Evolutionary conservation across 768 basidiomycete species (phyloP), one percentile per base, ranked within the genome.

Genomic region (Mycena vitilis): DNA sequence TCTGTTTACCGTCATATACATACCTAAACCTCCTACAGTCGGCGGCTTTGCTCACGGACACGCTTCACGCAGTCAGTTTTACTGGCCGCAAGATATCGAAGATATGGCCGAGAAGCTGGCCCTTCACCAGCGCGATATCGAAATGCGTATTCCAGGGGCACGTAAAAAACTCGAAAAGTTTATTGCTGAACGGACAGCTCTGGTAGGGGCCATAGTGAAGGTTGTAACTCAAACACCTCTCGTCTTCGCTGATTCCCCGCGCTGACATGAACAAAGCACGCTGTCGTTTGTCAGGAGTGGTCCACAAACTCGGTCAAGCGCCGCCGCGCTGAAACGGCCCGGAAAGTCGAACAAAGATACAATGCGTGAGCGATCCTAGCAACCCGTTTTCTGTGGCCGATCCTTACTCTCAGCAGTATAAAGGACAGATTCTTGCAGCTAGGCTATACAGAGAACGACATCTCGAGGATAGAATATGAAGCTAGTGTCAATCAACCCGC

Each of bases 11-110:
- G 20, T 5, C 25, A 20, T 12, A 25, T n/a, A 36, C 16, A 25
- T 0, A 37, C 61, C 67, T 4, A 67, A n/a, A 30, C 42, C 18
- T 18, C 30, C 23, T 30, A n/a, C 66, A 81, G 80, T 76, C 37
- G 75, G 77, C 30, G 78, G 76, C 13, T 76, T 77, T 75, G 37
- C 75, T 5, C 75, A 77, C 65, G 75, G 76, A 1, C 67, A 75
- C 54, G 53, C 70, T 7, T 75, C 74, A 12, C 61, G 34, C 4
- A 80, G 78, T 57, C 73, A 73, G 44, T 82, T 75, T 54, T 82
- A 77, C 67, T 82, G 80, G 81, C 71, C 70, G 22, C 36, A 49
- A 5, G 82, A 82, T 57, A 73, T 83, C 22, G 54, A 71, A 10
- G 51, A 70, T 3, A 76, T 81, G 62, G 68, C 71, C 6, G 12